phyloP scores from a whole-genome alignment of 140 eudicot genomes.

The Ambrosia hybrid region DNA sequence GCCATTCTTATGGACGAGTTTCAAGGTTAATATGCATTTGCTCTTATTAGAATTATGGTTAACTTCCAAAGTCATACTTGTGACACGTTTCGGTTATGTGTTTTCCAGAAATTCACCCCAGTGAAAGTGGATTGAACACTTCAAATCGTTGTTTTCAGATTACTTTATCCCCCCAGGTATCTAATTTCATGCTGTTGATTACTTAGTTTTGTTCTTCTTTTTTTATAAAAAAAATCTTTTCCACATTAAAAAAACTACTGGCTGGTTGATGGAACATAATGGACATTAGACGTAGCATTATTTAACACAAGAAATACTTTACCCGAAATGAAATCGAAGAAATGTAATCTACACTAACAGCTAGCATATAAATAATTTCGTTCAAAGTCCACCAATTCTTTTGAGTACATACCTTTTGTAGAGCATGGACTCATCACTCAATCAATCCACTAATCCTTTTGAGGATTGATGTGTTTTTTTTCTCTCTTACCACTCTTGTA shows the following conservation, averaged over 20 bases:
- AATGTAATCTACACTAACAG: not conserved
- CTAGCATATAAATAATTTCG: not conserved
- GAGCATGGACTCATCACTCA: too few relatives aligned
- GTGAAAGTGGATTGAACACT: conserved; percentile 88
- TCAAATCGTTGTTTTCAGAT: conserved; percentile 78
- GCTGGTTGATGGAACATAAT: not conserved
- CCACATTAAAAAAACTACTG: not conserved
- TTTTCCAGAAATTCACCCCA: conserved; percentile 74
- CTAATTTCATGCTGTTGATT: conserved; percentile 7
- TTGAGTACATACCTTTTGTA: not conserved
- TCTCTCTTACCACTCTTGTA: too few relatives aligned
- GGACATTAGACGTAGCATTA: conserved; percentile 3
- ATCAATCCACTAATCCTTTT: too few relatives aligned
- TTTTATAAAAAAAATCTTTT: not conserved
- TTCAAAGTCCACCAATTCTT: too few relatives aligned
- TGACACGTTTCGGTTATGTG: conserved; percentile 19
- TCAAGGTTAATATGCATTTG: conserved; percentile 43
- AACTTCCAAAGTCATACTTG: conserved; percentile 8
- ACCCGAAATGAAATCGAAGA: conserved; percentile 5
- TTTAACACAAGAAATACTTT: not conserved
- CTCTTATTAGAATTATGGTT: conserved; percentile 10
- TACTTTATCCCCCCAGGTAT: conserved; percentile 78
- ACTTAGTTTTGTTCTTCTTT: not conserved
- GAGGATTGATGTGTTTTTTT: too few relatives aligned
- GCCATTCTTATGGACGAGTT: conserved; percentile 93